These are phyloP conservation scores for Uronychia setigera DNA, from an alignment of 73 alveolate genomes.

Conservation along the genomic window DNA sequence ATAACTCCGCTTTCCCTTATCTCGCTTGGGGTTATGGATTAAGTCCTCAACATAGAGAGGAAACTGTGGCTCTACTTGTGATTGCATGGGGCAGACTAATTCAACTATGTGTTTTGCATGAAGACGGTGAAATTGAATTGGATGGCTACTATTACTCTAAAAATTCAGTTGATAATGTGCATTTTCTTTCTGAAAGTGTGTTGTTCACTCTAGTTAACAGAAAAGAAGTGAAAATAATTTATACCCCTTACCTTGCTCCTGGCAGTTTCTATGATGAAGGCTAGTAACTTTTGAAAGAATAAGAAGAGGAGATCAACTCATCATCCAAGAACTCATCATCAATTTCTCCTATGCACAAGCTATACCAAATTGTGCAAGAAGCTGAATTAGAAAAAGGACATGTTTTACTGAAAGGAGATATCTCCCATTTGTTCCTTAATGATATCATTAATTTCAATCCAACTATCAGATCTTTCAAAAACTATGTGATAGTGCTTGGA, in stretches of 20 bases:
- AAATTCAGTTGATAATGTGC: slow-evolving; percentile 26
- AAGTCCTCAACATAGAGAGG: slow-evolving; percentile 56
- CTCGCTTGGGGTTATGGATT: slow-evolving; percentile 71
- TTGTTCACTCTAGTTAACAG: slow-evolving; percentile 50
- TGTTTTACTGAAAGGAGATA: slow-evolving; percentile 34
- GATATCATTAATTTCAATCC: slow-evolving; percentile 42
- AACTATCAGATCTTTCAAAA: slow-evolving; percentile 30
- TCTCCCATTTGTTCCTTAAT: slow-evolving; percentile 8
- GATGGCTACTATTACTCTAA: slow-evolving; percentile 64
- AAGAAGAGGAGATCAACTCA: slow-evolving; percentile 7
- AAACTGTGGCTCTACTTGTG: slow-evolving; percentile 50
- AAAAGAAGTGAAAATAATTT: slow-evolving; percentile 54
- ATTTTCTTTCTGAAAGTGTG: slow-evolving; percentile 53
- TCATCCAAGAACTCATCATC: neutral
- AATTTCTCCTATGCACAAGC: neutral
- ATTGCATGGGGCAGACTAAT: slow-evolving; percentile 65
- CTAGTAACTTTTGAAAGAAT: slow-evolving; percentile 5
- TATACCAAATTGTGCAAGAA: neutral
- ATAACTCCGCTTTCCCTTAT: slow-evolving; percentile 25
- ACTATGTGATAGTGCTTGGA: slow-evolving; percentile 45
- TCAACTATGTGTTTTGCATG: slow-evolving; percentile 40
- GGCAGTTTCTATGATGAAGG: slow-evolving; percentile 44
- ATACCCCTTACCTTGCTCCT: slow-evolving; percentile 54
- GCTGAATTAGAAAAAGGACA: slow-evolving; percentile 54
- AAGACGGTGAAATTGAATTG: slow-evolving; percentile 35